Base-by-base conservation (phyloP, 768 basidiomycete genomes). In the Lentinula boryana region DNA sequence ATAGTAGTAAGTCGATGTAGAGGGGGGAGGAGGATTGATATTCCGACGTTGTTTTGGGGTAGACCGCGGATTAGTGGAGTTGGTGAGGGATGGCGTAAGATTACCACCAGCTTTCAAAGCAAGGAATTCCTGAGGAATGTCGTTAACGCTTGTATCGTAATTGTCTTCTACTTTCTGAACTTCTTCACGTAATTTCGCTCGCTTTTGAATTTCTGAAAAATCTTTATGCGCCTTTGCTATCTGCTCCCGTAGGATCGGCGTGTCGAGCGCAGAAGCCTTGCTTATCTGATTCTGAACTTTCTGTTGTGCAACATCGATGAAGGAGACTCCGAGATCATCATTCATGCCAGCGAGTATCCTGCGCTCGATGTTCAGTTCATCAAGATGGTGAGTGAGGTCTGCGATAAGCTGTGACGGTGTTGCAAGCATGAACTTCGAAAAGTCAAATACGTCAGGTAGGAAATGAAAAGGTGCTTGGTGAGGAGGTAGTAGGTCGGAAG, bases 391-490 rank as follows among this genome's bases (percentile, higher is more conserved):
- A 2, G 82, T 79, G 12, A 98, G 82, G 68, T 93, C 88, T 16
- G 80, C 70, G 44, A 89, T 80, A 61, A 98, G 82, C 71, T 95
- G 91, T 1, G 83, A 79, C 1, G 96, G 93, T 0, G 95, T 93
- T 18, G 93, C 94, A 27, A 98, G 85, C 95, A 98, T 97, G 77
- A 98, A 97, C 69, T 93, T 94, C 18, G 95, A 82, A 71, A 89
- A 97, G 41, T 77, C 75, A 64, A 87, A 86, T 43, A 97, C 90
- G 68, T 98, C 94, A 0, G 95, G 97, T 21, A 96, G 80, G 77
- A 99, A 98, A 70, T 97, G 85, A 78, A 95, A 98, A 6, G 97
- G 96, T 0, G 94, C 92, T 68, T 95, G 89, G 65, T 95, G 93
- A 18, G 94, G 91, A 13, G 92, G 89, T 33, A 97, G 75, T 2